These are phyloP conservation scores for Macrocybe gigantea DNA, from an alignment of 768 basidiomycete species.

Conservation along the genomic window DNA sequence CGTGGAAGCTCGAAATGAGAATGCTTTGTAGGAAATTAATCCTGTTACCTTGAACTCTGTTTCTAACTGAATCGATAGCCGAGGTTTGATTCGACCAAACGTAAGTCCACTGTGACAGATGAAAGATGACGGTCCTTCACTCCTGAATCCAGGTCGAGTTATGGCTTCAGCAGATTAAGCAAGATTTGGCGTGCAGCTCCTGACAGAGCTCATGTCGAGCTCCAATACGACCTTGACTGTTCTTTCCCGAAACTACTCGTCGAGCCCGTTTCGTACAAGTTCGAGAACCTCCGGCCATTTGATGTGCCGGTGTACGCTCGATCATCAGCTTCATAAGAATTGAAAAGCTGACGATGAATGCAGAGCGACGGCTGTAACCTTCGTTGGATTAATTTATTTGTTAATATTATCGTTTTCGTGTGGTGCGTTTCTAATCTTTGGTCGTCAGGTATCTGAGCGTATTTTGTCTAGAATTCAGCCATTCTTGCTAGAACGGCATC, in stretches of 20 bases:
- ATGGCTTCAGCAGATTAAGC: constrained; percentile 27
- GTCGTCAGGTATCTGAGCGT: background rate
- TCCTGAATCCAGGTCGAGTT: constrained; percentile 21
- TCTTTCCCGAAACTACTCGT: constrained; percentile 45
- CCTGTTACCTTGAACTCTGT: background rate
- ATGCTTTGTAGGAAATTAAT: constrained; percentile 42
- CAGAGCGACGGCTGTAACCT: constrained; percentile 49
- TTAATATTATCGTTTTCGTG: constrained; percentile 40
- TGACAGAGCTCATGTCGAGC: constrained; percentile 20
- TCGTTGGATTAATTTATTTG: constrained; percentile 49
- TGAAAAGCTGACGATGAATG: background rate
- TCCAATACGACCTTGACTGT: constrained; percentile 30
- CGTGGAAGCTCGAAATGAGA: constrained; percentile 50
- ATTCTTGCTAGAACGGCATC: constrained; percentile 23
- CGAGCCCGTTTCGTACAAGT: constrained; percentile 40
- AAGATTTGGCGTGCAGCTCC: constrained; percentile 24
- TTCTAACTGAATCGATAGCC: constrained; percentile 14
- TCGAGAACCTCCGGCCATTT: constrained; percentile 51
- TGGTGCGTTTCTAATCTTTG: constrained; percentile 19
- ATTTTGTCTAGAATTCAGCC: constrained; percentile 22
- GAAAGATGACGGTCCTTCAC: background rate
- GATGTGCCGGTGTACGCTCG: constrained; percentile 47
- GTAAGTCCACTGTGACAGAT: constrained; percentile 11
- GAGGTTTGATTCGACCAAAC: constrained; percentile 25
- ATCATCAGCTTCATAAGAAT: background rate